Evolutionary conservation across 306 rosid genomes (phyloP).

Genomic region (Lathyrus aphaca): DNA sequence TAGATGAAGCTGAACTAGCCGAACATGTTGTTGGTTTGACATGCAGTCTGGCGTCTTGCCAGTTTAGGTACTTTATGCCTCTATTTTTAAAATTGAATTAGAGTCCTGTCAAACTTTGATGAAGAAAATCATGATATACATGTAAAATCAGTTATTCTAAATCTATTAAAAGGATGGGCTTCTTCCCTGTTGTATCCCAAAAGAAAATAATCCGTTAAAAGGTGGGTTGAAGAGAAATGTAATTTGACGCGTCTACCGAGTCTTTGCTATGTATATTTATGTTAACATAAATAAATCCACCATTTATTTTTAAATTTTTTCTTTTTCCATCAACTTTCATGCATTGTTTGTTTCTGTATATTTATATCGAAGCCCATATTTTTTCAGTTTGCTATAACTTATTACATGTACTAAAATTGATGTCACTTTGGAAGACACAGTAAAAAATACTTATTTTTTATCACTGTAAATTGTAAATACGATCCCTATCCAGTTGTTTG

Average conservation of each 20-base stretch:
- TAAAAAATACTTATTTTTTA: constrained; percentile 14
- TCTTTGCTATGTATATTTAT: constrained; percentile 9
- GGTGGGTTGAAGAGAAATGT: not conserved
- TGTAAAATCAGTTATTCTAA: constrained; percentile 10
- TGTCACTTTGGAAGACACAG: constrained; percentile 23
- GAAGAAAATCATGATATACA: constrained; percentile 5
- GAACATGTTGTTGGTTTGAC: constrained; percentile 97
- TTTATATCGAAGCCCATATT: constrained; percentile 10
- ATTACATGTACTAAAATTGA: constrained; percentile 22
- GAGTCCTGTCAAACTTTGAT: constrained; percentile 12
- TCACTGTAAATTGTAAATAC: constrained; percentile 25
- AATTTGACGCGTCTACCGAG: constrained; percentile 19
- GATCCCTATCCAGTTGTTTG: not conserved
- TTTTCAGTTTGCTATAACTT: constrained; percentile 18
- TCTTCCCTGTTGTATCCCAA: not conserved
- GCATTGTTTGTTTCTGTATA: constrained; percentile 2
- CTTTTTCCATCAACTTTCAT: constrained; percentile 7
- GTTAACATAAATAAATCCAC: not conserved
- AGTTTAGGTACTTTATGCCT: constrained; percentile 67
- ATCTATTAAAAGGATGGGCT: not conserved
- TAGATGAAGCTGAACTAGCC: constrained; percentile 93
- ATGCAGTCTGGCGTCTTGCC: constrained; percentile 86
- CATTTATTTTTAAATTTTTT: not conserved
- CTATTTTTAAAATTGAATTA: constrained; percentile 23
- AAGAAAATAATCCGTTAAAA: constrained; percentile 5